phyloP scores from a whole-genome alignment of 2,329 filamentous ascomycete species.

The Torrubiellomyces zombiae region DNA sequence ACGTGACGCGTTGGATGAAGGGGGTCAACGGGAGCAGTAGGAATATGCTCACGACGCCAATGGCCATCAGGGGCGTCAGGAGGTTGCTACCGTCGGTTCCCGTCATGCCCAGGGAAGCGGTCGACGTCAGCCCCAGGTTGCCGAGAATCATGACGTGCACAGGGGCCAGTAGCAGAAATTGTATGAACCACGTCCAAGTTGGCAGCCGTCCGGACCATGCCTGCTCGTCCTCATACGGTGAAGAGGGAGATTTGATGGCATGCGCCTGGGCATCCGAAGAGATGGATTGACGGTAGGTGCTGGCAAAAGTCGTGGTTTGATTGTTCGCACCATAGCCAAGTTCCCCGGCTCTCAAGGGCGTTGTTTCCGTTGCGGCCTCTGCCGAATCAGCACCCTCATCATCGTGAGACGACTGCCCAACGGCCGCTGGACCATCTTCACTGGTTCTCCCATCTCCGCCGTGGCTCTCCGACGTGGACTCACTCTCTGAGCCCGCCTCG shows the following conservation, averaged over 20 bases:
- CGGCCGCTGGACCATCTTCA: too few species aligned
- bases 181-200: constrained; percentile 73
- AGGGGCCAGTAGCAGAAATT: constrained; percentile 67
- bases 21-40: constrained; percentile 63
- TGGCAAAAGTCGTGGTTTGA: constrained; percentile 33
- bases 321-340: constrained; percentile 18
- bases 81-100: constrained; percentile 65
- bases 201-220: constrained; percentile 68
- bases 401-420: background rate
- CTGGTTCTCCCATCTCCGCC: constrained; percentile 9
- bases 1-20: constrained; percentile 73
- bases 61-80: constrained; percentile 53
- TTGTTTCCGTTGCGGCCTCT: constrained; percentile 31
- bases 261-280: constrained; percentile 9
- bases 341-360: constrained; percentile 29
- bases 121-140: constrained; percentile 58
- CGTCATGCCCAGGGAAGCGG: constrained; percentile 61
- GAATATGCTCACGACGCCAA: constrained; percentile 52
- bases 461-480: too few species aligned
- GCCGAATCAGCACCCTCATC: constrained; percentile 8
- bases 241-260: constrained; percentile 9
- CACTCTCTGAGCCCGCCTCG: too few species aligned
- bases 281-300: constrained; percentile 35
- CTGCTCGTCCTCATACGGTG: constrained; percentile 57
- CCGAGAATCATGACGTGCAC: constrained; percentile 62